Base-by-base conservation (phyloP, 306 rosid genomes). In the Morella rubra region DNA sequence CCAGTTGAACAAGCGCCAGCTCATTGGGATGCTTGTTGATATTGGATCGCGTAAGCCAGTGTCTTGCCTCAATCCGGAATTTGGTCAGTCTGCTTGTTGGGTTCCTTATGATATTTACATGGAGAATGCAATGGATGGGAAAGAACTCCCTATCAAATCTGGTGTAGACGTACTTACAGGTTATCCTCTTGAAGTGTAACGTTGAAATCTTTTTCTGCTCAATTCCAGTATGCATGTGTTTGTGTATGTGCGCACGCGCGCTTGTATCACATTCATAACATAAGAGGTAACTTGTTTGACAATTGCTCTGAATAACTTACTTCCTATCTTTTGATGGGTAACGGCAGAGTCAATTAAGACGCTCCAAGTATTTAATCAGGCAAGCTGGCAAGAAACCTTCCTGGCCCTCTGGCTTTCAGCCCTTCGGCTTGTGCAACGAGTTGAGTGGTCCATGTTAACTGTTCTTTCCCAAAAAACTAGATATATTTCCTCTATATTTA, bases 351-450 rank as follows among this genome's bases (percentile, higher is more conserved):
- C 9, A 82, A 84, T 84, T 82, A 85, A 75, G 88, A 83, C 88
- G 22, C 90, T 88, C 55, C 93, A 84, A 83, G 83, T 76, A 83
- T 61, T 88, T 79, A 89, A 91, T 89, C 91, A 88, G 86, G 90
- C 97, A 76, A 88, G 86, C 79, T 91, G 97, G 95, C 95, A 91
- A 73, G 95, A 88, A 79, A 88, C 97, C 67, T 88, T 91, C 82
- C 82, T 88, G 53, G 97, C 93, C 15, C 87, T 91, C 71, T 91
- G 97, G 97, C 90, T 91, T 71, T 88, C 97, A 75, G 95, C 97
- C 72, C 97, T 91, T 83, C 90, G 91, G 65, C 95, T 91, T 85
- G 97, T 91, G 84, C 95, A 91, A 80, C 88, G 97, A 79, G 97
- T 89, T 88, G 91, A 85, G 90, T 75, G 82, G 41, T 82, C 80